Conservation (phyloP, 257 asterid genomes). For the Leonotis leonurus region DNA sequence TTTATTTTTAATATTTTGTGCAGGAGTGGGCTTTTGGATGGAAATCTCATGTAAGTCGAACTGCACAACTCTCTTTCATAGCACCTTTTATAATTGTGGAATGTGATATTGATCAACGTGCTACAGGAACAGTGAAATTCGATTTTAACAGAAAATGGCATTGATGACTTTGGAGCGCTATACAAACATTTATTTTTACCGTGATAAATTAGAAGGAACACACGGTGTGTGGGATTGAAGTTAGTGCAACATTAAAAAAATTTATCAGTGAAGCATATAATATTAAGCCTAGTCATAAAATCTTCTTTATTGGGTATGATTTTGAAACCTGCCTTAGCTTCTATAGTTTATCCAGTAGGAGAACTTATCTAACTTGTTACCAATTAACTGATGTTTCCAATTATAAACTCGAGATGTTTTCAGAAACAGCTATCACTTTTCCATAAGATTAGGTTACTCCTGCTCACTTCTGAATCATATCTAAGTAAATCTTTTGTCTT, state of each 20-base stretch:
- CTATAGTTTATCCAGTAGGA: neutral
- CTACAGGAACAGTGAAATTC: neutral
- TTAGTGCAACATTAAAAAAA: neutral
- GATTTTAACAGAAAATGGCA: neutral
- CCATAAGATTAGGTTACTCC: neutral
- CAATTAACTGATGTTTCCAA: neutral
- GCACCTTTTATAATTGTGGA: neutral
- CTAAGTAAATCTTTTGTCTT: neutral
- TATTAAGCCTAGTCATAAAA: neutral
- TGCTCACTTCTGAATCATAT: neutral
- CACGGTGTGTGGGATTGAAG: neutral
- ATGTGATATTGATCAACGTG: neutral
- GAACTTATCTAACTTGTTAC: constrained; percentile 3
- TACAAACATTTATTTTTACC: neutral
- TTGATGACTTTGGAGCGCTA: neutral
- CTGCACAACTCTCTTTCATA: neutral
- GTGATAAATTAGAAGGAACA: neutral
- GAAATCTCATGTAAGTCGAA: constrained; percentile 81
- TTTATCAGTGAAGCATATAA: neutral
- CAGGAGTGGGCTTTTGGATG: constrained; percentile 79
- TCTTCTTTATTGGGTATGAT: neutral
- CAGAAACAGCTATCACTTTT: neutral
- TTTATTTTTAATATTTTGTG: neutral
- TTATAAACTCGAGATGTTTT: neutral
- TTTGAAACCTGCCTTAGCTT: neutral